Conservation (phyloP, 768 basidiomycete species). For the Cyclocybe cylindracea region DNA sequence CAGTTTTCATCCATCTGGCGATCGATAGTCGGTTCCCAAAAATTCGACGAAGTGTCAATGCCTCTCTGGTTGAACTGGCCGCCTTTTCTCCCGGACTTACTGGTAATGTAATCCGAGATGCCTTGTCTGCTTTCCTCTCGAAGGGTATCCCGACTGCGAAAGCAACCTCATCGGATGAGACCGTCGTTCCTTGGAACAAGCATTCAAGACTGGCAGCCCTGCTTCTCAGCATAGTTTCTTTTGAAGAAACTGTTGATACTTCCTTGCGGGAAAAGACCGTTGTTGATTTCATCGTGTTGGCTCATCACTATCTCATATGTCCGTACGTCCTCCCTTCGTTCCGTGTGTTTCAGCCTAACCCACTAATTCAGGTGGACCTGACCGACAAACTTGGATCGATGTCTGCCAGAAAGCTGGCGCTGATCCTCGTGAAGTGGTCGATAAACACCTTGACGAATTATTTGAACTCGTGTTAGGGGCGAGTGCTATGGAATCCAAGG, state of each 20-base stretch:
- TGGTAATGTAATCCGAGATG: slow-evolving; percentile 59
- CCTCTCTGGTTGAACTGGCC: slow-evolving; percentile 40
- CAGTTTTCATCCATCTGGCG: slow-evolving; percentile 67
- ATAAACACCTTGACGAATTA: slow-evolving; percentile 47
- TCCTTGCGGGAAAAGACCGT: slow-evolving; percentile 45
- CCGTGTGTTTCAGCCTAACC: background rate
- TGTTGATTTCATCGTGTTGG: slow-evolving; percentile 60
- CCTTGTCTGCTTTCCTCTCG: slow-evolving; percentile 47
- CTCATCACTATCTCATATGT: slow-evolving; percentile 74
- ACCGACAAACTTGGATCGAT: slow-evolving; percentile 80
- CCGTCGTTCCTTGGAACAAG: slow-evolving; percentile 41
- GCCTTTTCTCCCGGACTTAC: slow-evolving; percentile 46
- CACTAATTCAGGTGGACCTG: slow-evolving; percentile 38
- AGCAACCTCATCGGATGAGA: slow-evolving; percentile 29
- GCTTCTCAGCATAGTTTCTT: slow-evolving; percentile 51
- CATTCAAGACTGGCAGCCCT: slow-evolving; percentile 54
- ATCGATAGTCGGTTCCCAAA: slow-evolving; percentile 57
- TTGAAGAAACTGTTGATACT: slow-evolving; percentile 43
- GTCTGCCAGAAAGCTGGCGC: slow-evolving; percentile 66
- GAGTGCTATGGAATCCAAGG: slow-evolving; percentile 48
- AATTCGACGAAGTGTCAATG: slow-evolving; percentile 49
- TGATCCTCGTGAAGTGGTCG: slow-evolving; percentile 68
- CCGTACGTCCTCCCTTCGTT: slow-evolving; percentile 26
- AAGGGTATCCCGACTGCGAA: slow-evolving; percentile 31
- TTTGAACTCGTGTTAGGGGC: slow-evolving; percentile 51